Base-by-base conservation (phyloP, 1,139 yeast species). In the Geotrichum citri-aurantii region DNA sequence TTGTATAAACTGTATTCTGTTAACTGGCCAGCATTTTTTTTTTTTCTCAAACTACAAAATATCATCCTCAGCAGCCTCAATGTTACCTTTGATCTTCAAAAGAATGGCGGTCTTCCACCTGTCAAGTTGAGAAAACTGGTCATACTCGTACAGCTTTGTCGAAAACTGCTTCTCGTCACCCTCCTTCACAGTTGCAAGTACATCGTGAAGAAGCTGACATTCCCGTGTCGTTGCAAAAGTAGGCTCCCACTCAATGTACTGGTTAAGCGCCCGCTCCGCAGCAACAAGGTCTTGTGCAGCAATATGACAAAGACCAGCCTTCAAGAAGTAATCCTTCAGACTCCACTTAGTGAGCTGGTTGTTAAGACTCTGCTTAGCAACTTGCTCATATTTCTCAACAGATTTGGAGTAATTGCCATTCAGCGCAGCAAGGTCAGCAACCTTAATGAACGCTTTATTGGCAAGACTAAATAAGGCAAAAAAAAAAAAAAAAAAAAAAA, bases 61-160 rank as follows among this genome's bases (percentile, higher is more conserved):
- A 63, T 82, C 85, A 59, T 89, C 96, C 59, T 88, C 96, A 54
- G 85, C 87, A 61, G 83, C 86, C 52, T 83, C 82, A 56, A 89
- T 86, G 7, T 81, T 75, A 65, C 82, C 86, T 78, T 93, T 93
- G 67, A 93, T 84, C 74, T 86, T 86, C 68, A 92, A 80, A 65
- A 95, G 79, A 59, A 93, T 78, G 46, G 88, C 84, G n/a, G 97
- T 89, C 77, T 89, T 91, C 85, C 96, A 86, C 68, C 87, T 89
- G 72, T 95, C 99, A 61, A 93, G 82, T 73, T 91, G 90, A 65
- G 86, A 79, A 72, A 88, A 91, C 72, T 89, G 95, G 72, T 93
- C 99, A 69, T 76, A 93, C 64, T 88, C 95, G 71, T 80, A 88
- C 26, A 92, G 86, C 65, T 83, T 82, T 65, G 85, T 85, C 3